These are phyloP conservation scores for Mucor velutinosus DNA, from an alignment of 371 early-diverging fungal species.

Conservation along the genomic window DNA sequence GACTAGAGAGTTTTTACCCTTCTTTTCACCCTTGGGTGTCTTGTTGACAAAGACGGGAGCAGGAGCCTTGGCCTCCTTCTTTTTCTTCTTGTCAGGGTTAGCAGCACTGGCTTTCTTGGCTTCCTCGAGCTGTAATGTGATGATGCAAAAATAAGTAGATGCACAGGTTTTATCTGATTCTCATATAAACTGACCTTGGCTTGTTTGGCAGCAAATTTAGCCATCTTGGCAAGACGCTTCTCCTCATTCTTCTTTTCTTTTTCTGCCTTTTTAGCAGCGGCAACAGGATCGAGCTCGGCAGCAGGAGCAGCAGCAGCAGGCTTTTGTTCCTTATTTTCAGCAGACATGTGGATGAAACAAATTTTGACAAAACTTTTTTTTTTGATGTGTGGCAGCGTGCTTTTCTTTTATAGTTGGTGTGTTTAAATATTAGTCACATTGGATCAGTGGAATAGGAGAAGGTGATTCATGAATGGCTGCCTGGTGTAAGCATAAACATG, in stretches of 20 bases:
- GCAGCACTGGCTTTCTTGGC: conserved; percentile 46
- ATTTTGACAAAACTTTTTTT: conserved; percentile 19
- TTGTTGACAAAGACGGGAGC: conserved; percentile 76
- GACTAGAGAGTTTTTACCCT: conserved; percentile 43
- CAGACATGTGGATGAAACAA: conserved; percentile 20
- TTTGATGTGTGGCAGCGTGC: neutral
- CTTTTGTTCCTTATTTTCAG: conserved; percentile 36
- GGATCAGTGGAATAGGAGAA: neutral
- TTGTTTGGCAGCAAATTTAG: conserved; percentile 93
- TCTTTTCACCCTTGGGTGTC: conserved; percentile 92
- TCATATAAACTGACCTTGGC: conserved; percentile 45
- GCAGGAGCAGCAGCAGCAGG: conserved; percentile 8
- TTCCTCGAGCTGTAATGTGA: conserved; percentile 52
- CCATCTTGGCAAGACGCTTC: conserved; percentile 90
- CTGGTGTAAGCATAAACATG: neutral
- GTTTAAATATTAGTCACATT: conserved; percentile 12
- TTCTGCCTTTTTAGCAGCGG: conserved; percentile 62
- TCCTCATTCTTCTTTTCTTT: conserved; percentile 89
- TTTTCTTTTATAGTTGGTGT: neutral
- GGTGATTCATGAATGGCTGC: too few relatives aligned
- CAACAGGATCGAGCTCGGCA: conserved; percentile 32
- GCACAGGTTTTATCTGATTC: neutral
- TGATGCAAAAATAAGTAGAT: neutral
- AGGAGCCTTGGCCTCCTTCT: conserved; percentile 52
- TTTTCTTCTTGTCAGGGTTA: conserved; percentile 64